phyloP scores from a whole-genome alignment of 768 basidiomycete genomes.

The Podaxis carcinomalis region DNA sequence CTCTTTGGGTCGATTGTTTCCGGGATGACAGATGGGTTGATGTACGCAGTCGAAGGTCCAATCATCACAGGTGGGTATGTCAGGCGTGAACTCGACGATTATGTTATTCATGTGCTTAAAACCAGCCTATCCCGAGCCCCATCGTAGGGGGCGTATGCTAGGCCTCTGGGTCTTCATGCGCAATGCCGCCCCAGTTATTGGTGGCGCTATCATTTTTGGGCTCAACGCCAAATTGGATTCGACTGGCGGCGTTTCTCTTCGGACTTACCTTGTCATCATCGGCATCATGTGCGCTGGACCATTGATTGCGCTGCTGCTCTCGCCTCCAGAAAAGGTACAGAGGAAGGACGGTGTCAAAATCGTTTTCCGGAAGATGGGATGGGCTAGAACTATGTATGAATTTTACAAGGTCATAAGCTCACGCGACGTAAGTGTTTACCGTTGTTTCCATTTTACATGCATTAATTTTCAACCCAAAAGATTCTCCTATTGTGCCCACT shows the following conservation, averaged over 20 bases:
- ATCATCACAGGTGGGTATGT: constrained; percentile 24
- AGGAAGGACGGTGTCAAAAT: constrained; percentile 27
- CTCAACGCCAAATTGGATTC: constrained; percentile 25
- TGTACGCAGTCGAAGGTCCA: constrained; percentile 29
- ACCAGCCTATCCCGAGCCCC: constrained; percentile 28
- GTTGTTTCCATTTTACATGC: neutral
- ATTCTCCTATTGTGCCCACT: constrained; percentile 28
- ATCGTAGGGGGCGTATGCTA: constrained; percentile 28
- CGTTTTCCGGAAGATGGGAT: constrained; percentile 22
- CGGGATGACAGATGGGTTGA: constrained; percentile 26
- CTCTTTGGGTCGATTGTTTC: constrained; percentile 29
- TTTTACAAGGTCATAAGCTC: constrained; percentile 25
- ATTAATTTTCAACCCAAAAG: constrained; percentile 7
- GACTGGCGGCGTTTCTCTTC: constrained; percentile 26
- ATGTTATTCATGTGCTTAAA: neutral
- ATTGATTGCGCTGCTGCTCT: constrained; percentile 25
- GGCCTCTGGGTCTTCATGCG: constrained; percentile 31
- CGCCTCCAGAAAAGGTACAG: constrained; percentile 25
- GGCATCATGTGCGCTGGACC: constrained; percentile 32
- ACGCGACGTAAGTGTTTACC: constrained; percentile 16
- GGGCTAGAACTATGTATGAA: constrained; percentile 22
- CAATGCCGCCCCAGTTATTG: constrained; percentile 28
- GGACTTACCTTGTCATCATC: constrained; percentile 29
- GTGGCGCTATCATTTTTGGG: constrained; percentile 30
- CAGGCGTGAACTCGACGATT: neutral